These are phyloP conservation scores for Kwoniella shivajii DNA, from an alignment of 1,284 basidiomycete species.

Conservation along the genomic window DNA sequence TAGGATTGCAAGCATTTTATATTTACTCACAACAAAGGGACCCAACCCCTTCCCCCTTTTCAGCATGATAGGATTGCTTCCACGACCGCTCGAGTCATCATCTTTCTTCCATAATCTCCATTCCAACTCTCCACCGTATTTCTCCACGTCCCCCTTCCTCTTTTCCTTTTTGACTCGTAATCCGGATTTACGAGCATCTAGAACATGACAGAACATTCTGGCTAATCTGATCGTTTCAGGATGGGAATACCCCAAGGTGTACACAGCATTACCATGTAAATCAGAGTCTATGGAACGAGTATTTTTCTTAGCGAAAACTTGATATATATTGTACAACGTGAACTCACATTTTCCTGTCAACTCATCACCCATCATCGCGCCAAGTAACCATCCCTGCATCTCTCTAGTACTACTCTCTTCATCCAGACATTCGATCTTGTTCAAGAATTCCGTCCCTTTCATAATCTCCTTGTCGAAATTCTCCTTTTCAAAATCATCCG, in stretches of 20 bases:
- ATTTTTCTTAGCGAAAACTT: background rate
- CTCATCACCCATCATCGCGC: slow-evolving; percentile 25
- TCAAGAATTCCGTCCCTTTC: slow-evolving; percentile 35
- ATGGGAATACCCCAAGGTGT: slow-evolving; percentile 34
- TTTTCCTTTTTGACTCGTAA: slow-evolving; percentile 28
- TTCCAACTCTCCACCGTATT: slow-evolving; percentile 20
- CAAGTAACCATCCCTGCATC: slow-evolving; percentile 37
- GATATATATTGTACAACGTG: background rate
- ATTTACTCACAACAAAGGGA: slow-evolving; percentile 35
- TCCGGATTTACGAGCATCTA: slow-evolving; percentile 46
- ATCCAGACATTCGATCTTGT: slow-evolving; percentile 15
- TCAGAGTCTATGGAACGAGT: slow-evolving; percentile 31
- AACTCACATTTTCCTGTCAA: slow-evolving; percentile 29
- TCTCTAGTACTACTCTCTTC: slow-evolving; percentile 25
- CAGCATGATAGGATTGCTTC: slow-evolving; percentile 2
- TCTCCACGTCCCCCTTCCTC: slow-evolving; percentile 15
- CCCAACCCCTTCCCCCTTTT: slow-evolving; percentile 14
- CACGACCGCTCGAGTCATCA: background rate
- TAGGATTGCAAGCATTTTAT: no score
- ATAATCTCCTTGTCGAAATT: slow-evolving; percentile 43
- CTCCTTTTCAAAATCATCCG: slow-evolving; percentile 25
- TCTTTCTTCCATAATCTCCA: slow-evolving; percentile 39
- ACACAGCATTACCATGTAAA: slow-evolving; percentile 41
- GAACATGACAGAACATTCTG: slow-evolving; percentile 42
- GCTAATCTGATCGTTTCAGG: slow-evolving; percentile 36